Base-by-base conservation (phyloP, 371 early-diverging fungal species). In the Lichtheimia corymbifera region DNA sequence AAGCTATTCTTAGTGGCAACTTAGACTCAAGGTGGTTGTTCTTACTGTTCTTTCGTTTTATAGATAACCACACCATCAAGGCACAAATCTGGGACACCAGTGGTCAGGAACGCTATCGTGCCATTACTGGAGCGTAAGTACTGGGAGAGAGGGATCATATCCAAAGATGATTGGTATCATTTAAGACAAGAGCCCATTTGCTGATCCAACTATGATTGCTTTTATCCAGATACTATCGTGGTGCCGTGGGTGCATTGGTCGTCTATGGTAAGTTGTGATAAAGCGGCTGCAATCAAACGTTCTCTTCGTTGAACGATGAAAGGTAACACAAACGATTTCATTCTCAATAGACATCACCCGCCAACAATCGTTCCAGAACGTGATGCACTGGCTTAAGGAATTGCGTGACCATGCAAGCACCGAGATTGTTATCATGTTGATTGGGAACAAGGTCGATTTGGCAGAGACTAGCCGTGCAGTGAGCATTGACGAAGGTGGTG, bases 391-490 rank as follows among this genome's bases (percentile, higher is more conserved):
- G 99, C 88, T 99, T 25, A 88, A 93, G 58, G 99, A 99, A 76
- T 93, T 99, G 69, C 91, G 95, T 70, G 94, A 96, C 61, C 96
- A 99, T 73, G 99, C 97, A 35, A 91, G 89, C 45, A 94, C 95
- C 67, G 92, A 85, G 41, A 86, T 88, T 65, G 96, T 97, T 82
- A 97, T 98, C 80, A 88, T 99, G 77, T 75, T 99, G 53, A 91
- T 99, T 25, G 99, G 99, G 59, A 99, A 99, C 89, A 99, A 99
- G 85, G 89, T 95, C 60, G 99, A 99, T 83, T 82, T 98, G 77
- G 85, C 86, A 54, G 94, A 94, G 61, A 92, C 75, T 0, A 75
- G 74, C 41, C 84, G 95, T 57, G 86, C 88, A 30, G 95, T 98
- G n/a, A 76, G 89, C 15, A 80, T 79, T 28, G 96, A 95, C 65